Evolutionary conservation across 2,329 filamentous ascomycete species (phyloP).

Genomic region (Fusarium tanahbumbuense): DNA sequence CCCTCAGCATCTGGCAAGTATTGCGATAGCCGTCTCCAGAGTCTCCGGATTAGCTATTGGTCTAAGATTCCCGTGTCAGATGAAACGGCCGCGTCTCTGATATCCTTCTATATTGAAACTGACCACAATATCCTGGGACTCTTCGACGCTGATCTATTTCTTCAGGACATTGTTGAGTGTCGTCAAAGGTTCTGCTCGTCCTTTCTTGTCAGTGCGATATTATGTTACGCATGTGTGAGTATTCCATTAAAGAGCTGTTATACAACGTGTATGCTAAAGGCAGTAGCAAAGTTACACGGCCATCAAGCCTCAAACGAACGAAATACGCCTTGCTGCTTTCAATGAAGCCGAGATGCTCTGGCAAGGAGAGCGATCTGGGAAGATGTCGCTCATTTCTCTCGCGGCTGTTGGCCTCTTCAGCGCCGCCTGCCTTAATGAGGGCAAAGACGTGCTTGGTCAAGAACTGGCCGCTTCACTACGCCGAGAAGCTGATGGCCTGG

Average conservation of each 20-base stretch:
- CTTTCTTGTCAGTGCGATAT: neutral
- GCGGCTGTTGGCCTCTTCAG: fast-evolving
- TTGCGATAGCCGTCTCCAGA: neutral
- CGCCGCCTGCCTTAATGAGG: neutral
- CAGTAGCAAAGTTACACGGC: neutral
- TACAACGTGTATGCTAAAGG: neutral
- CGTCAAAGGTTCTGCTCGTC: neutral
- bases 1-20: neutral
- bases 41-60: neutral
- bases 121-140: neutral
- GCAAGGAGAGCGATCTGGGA: neutral
- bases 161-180: neutral
- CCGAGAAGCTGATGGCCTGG: fast-evolving
- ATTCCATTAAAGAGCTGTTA: neutral
- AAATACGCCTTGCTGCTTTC: neutral
- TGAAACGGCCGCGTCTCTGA: neutral
- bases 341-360: neutral
- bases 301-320: neutral
- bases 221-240: neutral
- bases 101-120: neutral
- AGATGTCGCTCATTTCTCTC: neutral
- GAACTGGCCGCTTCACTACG: neutral
- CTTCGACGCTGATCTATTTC: neutral
- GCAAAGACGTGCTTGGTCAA: neutral
- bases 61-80: neutral